Conservation (phyloP, 2,329 filamentous ascomycete genomes). For the Cercospora sp. region DNA sequence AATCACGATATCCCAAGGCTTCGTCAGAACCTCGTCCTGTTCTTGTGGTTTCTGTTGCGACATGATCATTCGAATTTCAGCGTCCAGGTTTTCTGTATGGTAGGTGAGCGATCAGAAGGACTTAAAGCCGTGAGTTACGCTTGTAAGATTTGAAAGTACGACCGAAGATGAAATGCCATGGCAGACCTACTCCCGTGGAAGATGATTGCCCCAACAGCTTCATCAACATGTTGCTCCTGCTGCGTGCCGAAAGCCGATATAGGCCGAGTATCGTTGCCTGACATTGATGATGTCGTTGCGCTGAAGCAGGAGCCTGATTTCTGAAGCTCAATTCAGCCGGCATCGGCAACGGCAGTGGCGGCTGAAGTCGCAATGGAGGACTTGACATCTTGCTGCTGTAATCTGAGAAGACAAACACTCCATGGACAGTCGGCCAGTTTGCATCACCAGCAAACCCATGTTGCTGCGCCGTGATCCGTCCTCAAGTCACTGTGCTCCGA, state of each 20-base stretch:
- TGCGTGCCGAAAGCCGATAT: neutral
- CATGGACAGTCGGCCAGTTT: neutral
- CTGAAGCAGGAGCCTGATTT: neutral
- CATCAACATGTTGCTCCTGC: slow-evolving; percentile 2
- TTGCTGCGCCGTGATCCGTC: neutral
- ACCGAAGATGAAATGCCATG: neutral
- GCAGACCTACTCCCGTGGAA: slow-evolving; percentile 14
- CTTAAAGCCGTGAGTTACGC: neutral
- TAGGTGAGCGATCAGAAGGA: neutral
- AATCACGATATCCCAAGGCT: slow-evolving; percentile 50
- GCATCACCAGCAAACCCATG: neutral
- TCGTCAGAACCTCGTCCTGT: neutral
- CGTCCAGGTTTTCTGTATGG: slow-evolving; percentile 2
- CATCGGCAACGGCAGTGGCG: neutral
- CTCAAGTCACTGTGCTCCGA: neutral
- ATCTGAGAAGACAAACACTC: neutral
- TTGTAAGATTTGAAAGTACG: neutral
- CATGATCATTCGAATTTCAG: slow-evolving; percentile 3
- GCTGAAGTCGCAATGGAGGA: neutral
- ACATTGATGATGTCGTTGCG: neutral
- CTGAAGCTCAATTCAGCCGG: neutral
- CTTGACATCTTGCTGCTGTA: neutral
- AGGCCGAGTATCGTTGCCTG: neutral
- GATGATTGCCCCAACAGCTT: neutral
- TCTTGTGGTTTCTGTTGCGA: neutral